Evolutionary conservation across 139 green algal genomes (phyloP).

Genomic region (Picochlorum costavermella): DNA sequence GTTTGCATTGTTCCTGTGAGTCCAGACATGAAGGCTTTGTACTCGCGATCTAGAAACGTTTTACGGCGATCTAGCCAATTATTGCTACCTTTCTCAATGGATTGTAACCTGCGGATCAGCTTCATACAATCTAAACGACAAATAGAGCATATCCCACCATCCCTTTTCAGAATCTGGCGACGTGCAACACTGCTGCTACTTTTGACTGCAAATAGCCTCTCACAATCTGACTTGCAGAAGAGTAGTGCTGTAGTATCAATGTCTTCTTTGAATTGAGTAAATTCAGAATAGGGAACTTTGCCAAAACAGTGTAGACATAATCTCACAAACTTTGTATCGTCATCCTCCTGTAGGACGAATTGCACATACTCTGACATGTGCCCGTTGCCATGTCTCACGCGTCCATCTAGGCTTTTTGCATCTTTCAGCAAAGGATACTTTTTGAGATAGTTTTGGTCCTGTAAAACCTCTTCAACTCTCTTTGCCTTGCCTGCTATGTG

Average conservation of each 20-base stretch:
- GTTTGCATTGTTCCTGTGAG: too few species aligned
- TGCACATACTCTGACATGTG: background rate
- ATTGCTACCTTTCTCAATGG: conserved; percentile 20
- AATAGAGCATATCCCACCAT: conserved; percentile 57
- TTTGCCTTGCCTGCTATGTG: conserved; percentile 25
- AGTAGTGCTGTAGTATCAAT: background rate
- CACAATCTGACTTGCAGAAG: conserved; percentile 51
- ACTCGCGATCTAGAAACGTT: conserved; percentile 4
- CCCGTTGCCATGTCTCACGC: background rate
- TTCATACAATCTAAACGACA: conserved; percentile 62
- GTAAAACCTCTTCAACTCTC: background rate
- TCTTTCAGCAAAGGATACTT: too few species aligned
- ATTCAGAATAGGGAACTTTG: background rate
- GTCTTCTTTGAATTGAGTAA: background rate
- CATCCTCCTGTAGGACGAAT: background rate
- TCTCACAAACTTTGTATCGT: background rate
- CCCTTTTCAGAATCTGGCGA: conserved; percentile 52
- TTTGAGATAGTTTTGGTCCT: background rate
- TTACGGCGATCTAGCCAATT: conserved; percentile 11
- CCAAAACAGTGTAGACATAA: conserved; percentile 6
- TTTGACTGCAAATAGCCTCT: conserved; percentile 48
- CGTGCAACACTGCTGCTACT: conserved; percentile 41
- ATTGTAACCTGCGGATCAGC: conserved; percentile 61
- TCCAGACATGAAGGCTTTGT: background rate
- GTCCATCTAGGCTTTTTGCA: too few species aligned